Conservation (phyloP, 306 rosid species). For the Castanospermum australe region DNA sequence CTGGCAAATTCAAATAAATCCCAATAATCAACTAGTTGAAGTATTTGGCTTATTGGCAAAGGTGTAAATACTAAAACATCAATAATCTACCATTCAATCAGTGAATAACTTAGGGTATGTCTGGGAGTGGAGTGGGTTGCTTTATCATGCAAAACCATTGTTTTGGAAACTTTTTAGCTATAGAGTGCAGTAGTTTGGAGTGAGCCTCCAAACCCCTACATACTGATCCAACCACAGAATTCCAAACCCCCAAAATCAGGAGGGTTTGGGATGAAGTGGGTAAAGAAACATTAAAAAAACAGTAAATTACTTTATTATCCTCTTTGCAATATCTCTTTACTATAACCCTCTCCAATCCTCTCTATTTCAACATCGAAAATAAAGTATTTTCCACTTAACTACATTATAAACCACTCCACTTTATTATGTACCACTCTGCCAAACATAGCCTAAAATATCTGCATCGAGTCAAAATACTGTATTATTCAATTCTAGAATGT, state of each 20-base stretch:
- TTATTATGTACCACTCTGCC: neutral
- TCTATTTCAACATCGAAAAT: neutral
- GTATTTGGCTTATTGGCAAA: neutral
- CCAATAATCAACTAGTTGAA: neutral
- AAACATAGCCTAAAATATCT: neutral
- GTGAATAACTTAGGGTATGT: neutral
- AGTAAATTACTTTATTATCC: neutral
- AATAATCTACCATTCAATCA: neutral
- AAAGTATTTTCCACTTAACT: neutral
- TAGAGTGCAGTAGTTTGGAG: neutral
- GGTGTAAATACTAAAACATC: neutral
- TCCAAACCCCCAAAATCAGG: neutral
- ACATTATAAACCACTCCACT: neutral
- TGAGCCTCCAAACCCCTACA: neutral
- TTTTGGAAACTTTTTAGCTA: neutral
- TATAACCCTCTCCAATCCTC: neutral
- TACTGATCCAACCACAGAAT: neutral
- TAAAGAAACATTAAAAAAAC: neutral
- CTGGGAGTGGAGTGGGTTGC: neutral
- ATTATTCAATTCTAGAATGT: neutral
- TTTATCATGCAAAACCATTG: neutral
- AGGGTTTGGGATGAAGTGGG: neutral
- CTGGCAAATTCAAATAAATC: slow-evolving; percentile 1
- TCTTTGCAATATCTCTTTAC: neutral
- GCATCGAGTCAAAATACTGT: neutral